A percentile compares a stretch with the other conserved stretches of the same genome.
Conservation (phyloP, 129 eudicot species). For the Scalesia atractyloides region DNA sequence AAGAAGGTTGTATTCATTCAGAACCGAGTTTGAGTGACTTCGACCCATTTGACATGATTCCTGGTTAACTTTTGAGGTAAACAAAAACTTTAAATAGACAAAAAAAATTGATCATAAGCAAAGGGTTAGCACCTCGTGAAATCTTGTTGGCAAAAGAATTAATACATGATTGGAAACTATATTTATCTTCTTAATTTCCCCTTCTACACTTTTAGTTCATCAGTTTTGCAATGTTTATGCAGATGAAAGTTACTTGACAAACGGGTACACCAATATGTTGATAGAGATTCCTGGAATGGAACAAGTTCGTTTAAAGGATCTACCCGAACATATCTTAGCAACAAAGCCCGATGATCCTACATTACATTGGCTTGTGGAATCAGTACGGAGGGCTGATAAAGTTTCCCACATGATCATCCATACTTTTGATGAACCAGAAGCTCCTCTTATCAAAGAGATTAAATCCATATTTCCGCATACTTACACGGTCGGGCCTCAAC, state of each 20-base stretch:
- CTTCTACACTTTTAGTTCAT: not conserved
- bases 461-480: too few relatives aligned
- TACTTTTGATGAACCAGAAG: too few relatives aligned
- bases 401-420: too few relatives aligned
- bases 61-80: too few relatives aligned
- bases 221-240: conserved; percentile 2
- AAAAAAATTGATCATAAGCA: not conserved
- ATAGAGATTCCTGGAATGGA: conserved; percentile 56
- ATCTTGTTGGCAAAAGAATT: too few relatives aligned
- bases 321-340: conserved; percentile 46
- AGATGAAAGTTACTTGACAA: conserved; percentile 49
- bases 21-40: too few relatives aligned
- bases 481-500: too few relatives aligned
- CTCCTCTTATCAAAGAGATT: too few relatives aligned
- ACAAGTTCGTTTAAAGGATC: conserved; percentile 40
- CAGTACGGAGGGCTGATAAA: conserved; percentile 4
- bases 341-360: conserved; percentile 40
- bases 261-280: conserved; percentile 53
- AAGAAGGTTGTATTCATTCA: too few relatives aligned
- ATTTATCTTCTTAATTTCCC: not conserved
- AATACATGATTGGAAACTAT: not conserved
- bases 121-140: not conserved
- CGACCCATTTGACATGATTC: too few relatives aligned
- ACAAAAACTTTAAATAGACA: not conserved
- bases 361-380: conserved; percentile 27